phyloP scores from a whole-genome alignment of 2,329 filamentous ascomycete species.

The Phoma sp. region DNA sequence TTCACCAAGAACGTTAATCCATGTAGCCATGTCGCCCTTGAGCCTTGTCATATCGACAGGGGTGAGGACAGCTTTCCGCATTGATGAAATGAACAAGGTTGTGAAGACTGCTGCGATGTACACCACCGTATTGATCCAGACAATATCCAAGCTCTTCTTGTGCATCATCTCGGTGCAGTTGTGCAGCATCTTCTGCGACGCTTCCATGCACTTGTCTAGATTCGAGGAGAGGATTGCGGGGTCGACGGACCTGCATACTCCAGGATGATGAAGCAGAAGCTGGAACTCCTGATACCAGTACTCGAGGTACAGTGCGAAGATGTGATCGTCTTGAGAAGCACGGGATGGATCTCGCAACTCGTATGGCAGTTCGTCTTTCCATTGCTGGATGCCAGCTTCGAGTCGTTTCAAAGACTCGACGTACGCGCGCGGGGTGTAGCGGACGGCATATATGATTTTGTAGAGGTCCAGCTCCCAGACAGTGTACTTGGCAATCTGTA shows the following conservation, averaged over 20 bases:
- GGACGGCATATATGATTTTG: slow-evolving; percentile 76
- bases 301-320: slow-evolving; percentile 59
- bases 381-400: slow-evolving; percentile 69
- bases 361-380: slow-evolving; percentile 69
- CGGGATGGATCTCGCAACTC: slow-evolving; percentile 61
- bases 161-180: slow-evolving; percentile 66
- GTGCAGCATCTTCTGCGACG: slow-evolving; percentile 69
- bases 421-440: slow-evolving; percentile 69
- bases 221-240: slow-evolving; percentile 67
- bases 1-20: slow-evolving; percentile 73
- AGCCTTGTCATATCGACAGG: slow-evolving; percentile 66
- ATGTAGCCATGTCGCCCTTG: slow-evolving; percentile 71
- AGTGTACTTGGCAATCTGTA: slow-evolving; percentile 70
- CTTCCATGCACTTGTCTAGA: slow-evolving; percentile 67
- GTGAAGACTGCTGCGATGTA: slow-evolving; percentile 78
- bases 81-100: slow-evolving; percentile 72
- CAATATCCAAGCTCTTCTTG: slow-evolving; percentile 75
- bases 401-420: slow-evolving; percentile 68
- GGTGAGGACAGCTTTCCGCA: slow-evolving; percentile 68
- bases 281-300: slow-evolving; percentile 59
- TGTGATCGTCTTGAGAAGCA: slow-evolving; percentile 56
- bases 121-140: slow-evolving; percentile 77
- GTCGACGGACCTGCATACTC: slow-evolving; percentile 59
- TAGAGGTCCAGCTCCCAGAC: slow-evolving; percentile 77
- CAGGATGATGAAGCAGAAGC: slow-evolving; percentile 62